phyloP scores from a whole-genome alignment of 768 basidiomycete genomes.

The Asterophora lycoperdoides region DNA sequence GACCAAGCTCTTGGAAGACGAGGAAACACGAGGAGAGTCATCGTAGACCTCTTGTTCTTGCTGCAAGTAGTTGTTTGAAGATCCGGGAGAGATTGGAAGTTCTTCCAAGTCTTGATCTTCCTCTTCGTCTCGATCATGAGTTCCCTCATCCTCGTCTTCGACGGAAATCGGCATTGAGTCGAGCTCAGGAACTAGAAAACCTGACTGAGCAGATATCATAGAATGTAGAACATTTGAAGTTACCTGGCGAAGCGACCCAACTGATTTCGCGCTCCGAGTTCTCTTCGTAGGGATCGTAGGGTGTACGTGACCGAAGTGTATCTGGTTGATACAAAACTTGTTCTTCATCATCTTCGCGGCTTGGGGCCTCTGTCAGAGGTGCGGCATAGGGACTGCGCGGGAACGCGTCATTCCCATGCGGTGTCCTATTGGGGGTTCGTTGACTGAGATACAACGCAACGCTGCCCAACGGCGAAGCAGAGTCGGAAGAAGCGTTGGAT shows the following conservation, averaged over 20 bases:
- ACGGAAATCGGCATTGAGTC: constrained; percentile 55
- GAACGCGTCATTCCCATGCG: constrained; percentile 55
- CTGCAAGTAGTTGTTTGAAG: constrained; percentile 42
- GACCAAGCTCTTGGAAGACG: constrained; percentile 56
- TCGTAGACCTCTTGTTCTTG: constrained; percentile 37
- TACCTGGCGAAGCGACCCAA: constrained; percentile 75
- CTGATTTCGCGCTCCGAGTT: constrained; percentile 60
- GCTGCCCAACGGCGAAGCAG: constrained; percentile 34
- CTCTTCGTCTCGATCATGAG: constrained; percentile 42
- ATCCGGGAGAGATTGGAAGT: constrained; percentile 48
- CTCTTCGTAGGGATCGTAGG: constrained; percentile 45
- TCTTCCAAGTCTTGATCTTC: constrained; percentile 37
- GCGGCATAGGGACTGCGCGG: constrained; percentile 70
- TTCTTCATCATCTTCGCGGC: constrained; percentile 66
- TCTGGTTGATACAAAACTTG: constrained; percentile 62
- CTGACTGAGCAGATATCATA: constrained; percentile 9
- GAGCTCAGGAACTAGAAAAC: constrained; percentile 44
- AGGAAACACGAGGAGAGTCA: constrained; percentile 55
- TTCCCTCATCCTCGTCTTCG: constrained; percentile 55
- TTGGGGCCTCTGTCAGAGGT: constrained; percentile 59
- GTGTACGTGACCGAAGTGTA: constrained; percentile 43
- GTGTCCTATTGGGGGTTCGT: constrained; percentile 41
- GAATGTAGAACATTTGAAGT: constrained; percentile 21
- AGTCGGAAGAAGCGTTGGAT: constrained; percentile 44
- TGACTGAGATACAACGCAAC: constrained; percentile 48